A percentile compares a stretch with the other conserved stretches of the same genome.
These are phyloP conservation scores for Caryopteris hybrid DNA, from an alignment of 305 asterid species.

Conservation along the genomic window DNA sequence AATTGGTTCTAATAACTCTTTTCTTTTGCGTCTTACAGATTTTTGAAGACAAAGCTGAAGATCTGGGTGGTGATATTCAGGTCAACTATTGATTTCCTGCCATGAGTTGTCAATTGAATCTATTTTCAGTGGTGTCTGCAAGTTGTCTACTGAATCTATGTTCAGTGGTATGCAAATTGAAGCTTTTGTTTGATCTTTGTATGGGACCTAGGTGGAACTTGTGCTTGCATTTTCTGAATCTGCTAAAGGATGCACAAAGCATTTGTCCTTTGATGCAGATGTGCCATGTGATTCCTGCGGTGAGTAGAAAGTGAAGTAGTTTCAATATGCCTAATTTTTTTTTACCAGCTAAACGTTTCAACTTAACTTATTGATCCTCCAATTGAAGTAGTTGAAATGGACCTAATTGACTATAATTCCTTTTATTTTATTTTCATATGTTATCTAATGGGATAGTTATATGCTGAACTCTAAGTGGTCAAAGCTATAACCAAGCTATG, in stretches of 20 bases:
- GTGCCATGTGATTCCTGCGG: conserved; percentile 85
- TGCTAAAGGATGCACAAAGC: conserved; percentile 79
- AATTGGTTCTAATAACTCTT: conserved; percentile 6
- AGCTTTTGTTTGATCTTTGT: not conserved
- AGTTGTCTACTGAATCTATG: too few species aligned
- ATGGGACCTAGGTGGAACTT: conserved; percentile 65
- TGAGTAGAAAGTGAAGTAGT: conserved; percentile 40
- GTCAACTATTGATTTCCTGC: conserved; percentile 27
- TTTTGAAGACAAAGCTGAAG: conserved; percentile 59
- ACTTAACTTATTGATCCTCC: not conserved
- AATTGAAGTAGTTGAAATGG: conserved; percentile 4
- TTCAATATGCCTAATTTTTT: not conserved
- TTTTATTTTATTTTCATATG: not conserved
- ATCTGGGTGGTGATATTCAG: conserved; percentile 60
- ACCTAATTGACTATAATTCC: not conserved
- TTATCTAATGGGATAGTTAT: not conserved
- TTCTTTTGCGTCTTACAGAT: conserved; percentile 40
- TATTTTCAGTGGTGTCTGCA: conserved; percentile 15
- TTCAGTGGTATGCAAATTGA: conserved; percentile 21
- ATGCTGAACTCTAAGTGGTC: not conserved
- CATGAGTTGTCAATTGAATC: conserved; percentile 20
- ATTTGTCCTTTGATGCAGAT: conserved; percentile 71
- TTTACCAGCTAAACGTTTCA: not conserved
- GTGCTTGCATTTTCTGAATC: conserved; percentile 80
- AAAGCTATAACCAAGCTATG: not conserved